Evolutionary conservation across 352 stramenopile genomes (phyloP).

Genomic region (Thalassiosira hispida): DNA sequence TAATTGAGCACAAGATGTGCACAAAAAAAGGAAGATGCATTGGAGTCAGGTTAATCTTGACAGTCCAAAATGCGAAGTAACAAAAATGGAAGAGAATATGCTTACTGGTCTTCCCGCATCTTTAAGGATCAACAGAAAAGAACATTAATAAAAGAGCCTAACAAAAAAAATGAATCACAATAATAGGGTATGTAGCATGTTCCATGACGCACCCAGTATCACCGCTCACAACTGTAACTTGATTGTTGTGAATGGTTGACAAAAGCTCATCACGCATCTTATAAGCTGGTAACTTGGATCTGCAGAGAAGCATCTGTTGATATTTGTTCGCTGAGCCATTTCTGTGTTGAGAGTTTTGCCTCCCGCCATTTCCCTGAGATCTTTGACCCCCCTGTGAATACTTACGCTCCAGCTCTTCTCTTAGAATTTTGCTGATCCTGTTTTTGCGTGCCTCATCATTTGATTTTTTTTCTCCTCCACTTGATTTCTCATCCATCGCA

Average conservation of each 20-base stretch:
- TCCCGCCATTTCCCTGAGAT: background rate
- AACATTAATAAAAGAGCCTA: too few species aligned
- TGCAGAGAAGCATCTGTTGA: slow-evolving; percentile 53
- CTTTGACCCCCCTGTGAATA: slow-evolving; percentile 33
- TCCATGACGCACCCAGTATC: slow-evolving; percentile 52
- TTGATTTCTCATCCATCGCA: slow-evolving; percentile 16
- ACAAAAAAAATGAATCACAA: too few species aligned
- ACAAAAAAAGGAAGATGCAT: too few species aligned
- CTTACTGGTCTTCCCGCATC: slow-evolving; percentile 34
- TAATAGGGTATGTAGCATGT: too few species aligned
- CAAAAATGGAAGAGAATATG: background rate
- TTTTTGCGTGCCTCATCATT: slow-evolving; percentile 38
- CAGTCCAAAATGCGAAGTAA: background rate
- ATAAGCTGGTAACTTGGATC: slow-evolving; percentile 49
- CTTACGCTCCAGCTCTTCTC: slow-evolving; percentile 60
- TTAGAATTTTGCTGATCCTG: slow-evolving; percentile 55
- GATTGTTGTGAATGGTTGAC: slow-evolving; percentile 45
- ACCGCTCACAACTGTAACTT: slow-evolving; percentile 71
- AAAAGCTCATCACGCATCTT: slow-evolving; percentile 57
- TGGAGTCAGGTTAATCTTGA: too few species aligned
- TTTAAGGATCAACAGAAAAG: too few species aligned
- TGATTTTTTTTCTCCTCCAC: background rate
- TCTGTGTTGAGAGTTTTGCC: slow-evolving; percentile 13
- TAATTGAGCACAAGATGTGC: background rate
- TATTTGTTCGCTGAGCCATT: slow-evolving; percentile 47